Base-by-base conservation (phyloP, 2,329 filamentous ascomycete genomes). In the Microsporum audouinii region DNA sequence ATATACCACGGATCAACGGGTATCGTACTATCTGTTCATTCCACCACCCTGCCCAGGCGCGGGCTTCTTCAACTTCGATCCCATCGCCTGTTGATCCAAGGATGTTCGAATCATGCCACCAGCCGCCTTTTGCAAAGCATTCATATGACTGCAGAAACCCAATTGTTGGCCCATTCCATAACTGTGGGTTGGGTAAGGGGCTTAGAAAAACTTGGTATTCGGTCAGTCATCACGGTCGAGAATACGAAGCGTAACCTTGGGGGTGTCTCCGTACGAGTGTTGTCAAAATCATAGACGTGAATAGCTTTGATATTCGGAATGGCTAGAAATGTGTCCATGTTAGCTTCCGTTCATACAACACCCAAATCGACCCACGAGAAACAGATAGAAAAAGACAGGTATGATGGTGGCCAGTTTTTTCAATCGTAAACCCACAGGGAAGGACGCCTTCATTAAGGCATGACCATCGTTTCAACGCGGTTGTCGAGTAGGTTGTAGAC, bases 281-380 rank as follows among this genome's bases (percentile, higher is more conserved):
- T 97, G 75, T 99, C 94, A 73, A 97, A 99, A 74, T 99, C 94
- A 77, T 97, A 97, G 67, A 99, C 83, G 71, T 97, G 92, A 59
- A 99, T 84, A 6, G 84, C 77, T 71, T 84, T 89, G 74, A 97
- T 87, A 60, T 84, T 79, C 47, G 87, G 79, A 8, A 85, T 80
- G 36, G 83, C 82, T 83, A 64, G 31, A 55, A 65, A 60, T 60
- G 61, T n/a, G 39, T 53, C 34, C 29, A 6, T 36, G 62, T 58
- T 59, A 58, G 31, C 41, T 33, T 31, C 53, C 36, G 60, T 6
- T 7, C 43, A n/a, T 17, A 51, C 17, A 23, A 23, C 17, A 23
- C 17, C 39, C 10, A 5, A 12, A 43, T 5, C 14, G 39, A 5
- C 17, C 36, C n/a, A 60, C 23, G 3, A 36, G 17, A 23, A 23